These are phyloP conservation scores for Candida rishiriensis DNA, from an alignment of 805 yeast species.

Conservation along the genomic window DNA sequence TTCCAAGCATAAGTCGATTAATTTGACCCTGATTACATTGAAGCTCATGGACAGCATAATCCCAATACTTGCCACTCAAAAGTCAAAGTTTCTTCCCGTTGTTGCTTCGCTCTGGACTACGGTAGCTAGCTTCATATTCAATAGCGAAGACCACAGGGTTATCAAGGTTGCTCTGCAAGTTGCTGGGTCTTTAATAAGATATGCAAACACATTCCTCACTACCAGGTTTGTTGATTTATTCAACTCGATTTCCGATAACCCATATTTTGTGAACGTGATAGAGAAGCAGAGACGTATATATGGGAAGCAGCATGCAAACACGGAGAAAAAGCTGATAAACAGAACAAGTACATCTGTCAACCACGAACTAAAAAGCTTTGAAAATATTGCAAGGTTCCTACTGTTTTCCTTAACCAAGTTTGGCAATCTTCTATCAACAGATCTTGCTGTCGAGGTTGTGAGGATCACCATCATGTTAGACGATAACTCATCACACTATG, in stretches of 20 bases:
- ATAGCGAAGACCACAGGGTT: constrained; percentile 26
- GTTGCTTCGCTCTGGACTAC: constrained; percentile 53
- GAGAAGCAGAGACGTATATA: constrained; percentile 5
- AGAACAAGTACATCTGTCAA: constrained; percentile 24
- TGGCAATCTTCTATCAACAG: constrained; percentile 38
- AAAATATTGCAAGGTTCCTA: constrained; percentile 28
- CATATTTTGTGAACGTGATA: constrained; percentile 8
- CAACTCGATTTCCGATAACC: constrained; percentile 7
- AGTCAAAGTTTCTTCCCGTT: constrained; percentile 41
- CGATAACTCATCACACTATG: constrained; percentile 20
- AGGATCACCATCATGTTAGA: constrained; percentile 26
- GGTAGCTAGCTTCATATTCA: constrained; percentile 21
- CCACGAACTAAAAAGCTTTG: constrained; percentile 24
- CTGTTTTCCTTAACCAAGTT: constrained; percentile 34
- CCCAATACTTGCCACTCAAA: constrained; percentile 51
- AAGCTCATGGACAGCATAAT: constrained; percentile 39
- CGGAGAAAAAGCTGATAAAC: constrained; percentile 6
- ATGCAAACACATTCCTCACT: constrained; percentile 43
- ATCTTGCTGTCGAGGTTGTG: constrained; percentile 33
- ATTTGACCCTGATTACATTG: constrained; percentile 54
- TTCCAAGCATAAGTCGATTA: constrained; percentile 60
- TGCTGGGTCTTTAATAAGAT: constrained; percentile 26
- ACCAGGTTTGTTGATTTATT: constrained; percentile 43
- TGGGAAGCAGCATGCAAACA: not conserved
- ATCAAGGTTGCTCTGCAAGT: constrained; percentile 27